Conservation (phyloP, 2,329 filamentous ascomycete species). For the Diaporthe batatas region DNA sequence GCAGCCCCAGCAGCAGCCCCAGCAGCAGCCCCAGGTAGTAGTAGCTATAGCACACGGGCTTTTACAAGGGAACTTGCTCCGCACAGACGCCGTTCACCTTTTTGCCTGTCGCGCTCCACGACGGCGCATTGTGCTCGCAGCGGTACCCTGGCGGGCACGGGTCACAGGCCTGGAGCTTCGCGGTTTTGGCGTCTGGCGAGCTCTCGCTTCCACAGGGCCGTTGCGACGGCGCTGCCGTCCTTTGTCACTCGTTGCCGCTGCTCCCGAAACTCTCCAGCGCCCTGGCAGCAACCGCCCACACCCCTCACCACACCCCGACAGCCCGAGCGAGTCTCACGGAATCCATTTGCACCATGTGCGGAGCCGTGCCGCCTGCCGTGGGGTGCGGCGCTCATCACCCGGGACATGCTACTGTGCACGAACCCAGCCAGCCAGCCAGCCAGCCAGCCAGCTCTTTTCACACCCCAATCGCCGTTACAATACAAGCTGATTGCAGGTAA, state of each 20-base stretch:
- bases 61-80: conserved; percentile 3
- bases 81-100: conserved; percentile 35
- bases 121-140: conserved; percentile 18
- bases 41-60: conserved; percentile 23
- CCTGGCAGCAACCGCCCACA: conserved; percentile 26
- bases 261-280: conserved; percentile 24
- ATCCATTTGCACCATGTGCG: neutral
- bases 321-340: neutral
- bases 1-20: too few species aligned
- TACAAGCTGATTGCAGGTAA: neutral
- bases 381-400: neutral
- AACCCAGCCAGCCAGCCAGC: neutral
- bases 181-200: conserved; percentile 18
- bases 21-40: neutral
- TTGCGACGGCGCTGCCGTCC: conserved; percentile 28
- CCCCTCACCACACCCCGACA: neutral
- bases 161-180: conserved; percentile 24
- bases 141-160: conserved; percentile 19
- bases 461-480: conserved; percentile 3
- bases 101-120: neutral
- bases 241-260: conserved; percentile 34
- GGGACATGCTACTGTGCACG: neutral
- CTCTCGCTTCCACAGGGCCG: conserved; percentile 30
- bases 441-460: neutral
- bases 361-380: conserved; percentile 20